Conservation (phyloP, 495 filamentous ascomycete genomes). For the Aspergillus heteromorphus region DNA sequence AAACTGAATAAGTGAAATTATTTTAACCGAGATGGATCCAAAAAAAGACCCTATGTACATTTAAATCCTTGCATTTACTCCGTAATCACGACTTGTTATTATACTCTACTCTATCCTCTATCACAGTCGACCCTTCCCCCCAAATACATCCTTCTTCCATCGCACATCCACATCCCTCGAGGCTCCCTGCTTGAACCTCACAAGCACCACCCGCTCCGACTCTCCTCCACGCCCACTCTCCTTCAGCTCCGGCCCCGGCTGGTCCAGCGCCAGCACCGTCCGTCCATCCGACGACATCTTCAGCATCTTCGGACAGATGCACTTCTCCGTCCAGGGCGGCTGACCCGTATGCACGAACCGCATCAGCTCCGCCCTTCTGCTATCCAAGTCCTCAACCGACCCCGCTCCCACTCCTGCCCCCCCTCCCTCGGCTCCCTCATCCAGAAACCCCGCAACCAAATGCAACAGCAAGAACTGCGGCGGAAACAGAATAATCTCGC, state of each 20-base stretch:
- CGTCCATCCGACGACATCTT: conserved; percentile 52
- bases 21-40: too few species aligned
- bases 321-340: conserved; percentile 70
- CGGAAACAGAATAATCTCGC: conserved; percentile 79
- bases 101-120: background rate
- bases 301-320: conserved; percentile 63
- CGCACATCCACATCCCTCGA: conserved; percentile 51
- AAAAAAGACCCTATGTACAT: too few species aligned
- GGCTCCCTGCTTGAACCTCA: conserved; percentile 55
- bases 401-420: conserved; percentile 21
- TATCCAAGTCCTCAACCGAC: conserved; percentile 39
- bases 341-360: conserved; percentile 53
- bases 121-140: conserved; percentile 29
- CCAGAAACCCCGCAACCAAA: conserved; percentile 58
- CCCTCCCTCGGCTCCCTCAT: conserved; percentile 29
- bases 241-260: conserved; percentile 66
- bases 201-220: conserved; percentile 64
- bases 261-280: conserved; percentile 61
- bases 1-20: too few species aligned
- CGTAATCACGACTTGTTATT: too few species aligned
- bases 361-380: conserved; percentile 47
- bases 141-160: conserved; percentile 46
- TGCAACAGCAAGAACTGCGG: conserved; percentile 80
- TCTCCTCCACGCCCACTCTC: conserved; percentile 61
- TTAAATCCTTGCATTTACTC: too few species aligned